Evolutionary conservation across 23 red algal genomes (phyloP), one percentile per base, ranked within the genome.

Genomic region (Gracilaria caudata): DNA sequence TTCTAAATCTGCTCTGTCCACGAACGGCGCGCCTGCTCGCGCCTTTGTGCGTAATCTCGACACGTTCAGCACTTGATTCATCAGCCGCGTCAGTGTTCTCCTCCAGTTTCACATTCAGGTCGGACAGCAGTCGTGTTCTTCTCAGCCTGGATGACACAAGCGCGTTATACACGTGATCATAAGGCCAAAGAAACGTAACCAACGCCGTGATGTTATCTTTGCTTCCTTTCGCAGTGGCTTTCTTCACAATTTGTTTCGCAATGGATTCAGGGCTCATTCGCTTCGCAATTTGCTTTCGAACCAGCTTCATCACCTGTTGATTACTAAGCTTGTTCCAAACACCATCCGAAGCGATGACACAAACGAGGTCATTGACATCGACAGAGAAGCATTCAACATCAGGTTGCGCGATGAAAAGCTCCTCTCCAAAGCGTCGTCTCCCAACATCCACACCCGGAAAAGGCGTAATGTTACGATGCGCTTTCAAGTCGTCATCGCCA

Each of bases 401-500:
- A 7, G 88, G 88, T 33, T 88, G 79, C 16, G 80, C 70, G 3
- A 89, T 86, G 44, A 96, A 80, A 32, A 96, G 63, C 41, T 86
- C 80, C 33, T 84, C 41, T 13, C 45, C 55, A 28, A 32, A 63
- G 23, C 45, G 39, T 7, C n/a, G 14, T 29, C n/a, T 2, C 23
- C 28, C 23, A 28, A 12, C 44, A 36, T 39, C 38, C 35, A 45
- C 11, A 4, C 26, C 64, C 68, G 47, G 43, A 34, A 87, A 76
- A 6, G 10, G 73, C 3, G 87, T 91, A 45, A 91, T 63, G 45
- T 91, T 81, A 6, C 76, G 58, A 45, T 97, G 94, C 21, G 76
- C 83, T 64, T 97, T 97, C 25, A 97, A 68, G 32, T 97, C 94
- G 33, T 92, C 77, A 64, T 97, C 94, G 38, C 94, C 94, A 28